A percentile compares a stretch with the other conserved stretches of the same genome.
These are phyloP conservation scores for Lavandula angustifolia DNA, from an alignment of 257 asterid genomes.

Conservation along the genomic window DNA sequence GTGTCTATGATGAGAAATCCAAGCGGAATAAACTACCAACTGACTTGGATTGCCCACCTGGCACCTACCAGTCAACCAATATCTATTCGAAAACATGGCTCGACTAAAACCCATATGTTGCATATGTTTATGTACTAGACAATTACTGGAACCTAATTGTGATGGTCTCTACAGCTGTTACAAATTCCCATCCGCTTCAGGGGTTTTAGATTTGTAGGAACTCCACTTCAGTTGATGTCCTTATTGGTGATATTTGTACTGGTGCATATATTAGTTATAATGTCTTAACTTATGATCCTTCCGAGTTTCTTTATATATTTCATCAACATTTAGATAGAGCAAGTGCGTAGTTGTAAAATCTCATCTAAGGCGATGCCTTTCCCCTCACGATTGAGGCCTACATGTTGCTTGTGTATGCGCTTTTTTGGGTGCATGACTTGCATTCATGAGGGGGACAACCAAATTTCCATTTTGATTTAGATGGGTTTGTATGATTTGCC, in stretches of 20 bases:
- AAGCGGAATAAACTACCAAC: too few relatives aligned
- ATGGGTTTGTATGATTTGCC: too few relatives aligned
- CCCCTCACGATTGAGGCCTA: too few relatives aligned
- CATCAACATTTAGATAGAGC: neutral
- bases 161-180: neutral
- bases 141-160: neutral
- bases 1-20: too few relatives aligned
- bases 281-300: neutral
- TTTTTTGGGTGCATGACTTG: too few relatives aligned
- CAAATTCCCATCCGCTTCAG: neutral
- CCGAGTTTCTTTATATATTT: neutral
- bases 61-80: too few relatives aligned
- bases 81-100: neutral
- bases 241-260: neutral
- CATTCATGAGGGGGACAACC: too few relatives aligned
- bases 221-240: neutral
- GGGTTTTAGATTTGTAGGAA: neutral
- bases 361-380: too few relatives aligned
- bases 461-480: too few relatives aligned
- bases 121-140: neutral
- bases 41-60: too few relatives aligned
- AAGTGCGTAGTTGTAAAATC: too few relatives aligned
- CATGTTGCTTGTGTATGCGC: too few relatives aligned
- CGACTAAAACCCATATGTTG: neutral
- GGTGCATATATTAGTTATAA: neutral